These are phyloP conservation scores for Trichoderma aggressivum DNA, from an alignment of 2,329 filamentous ascomycete species.

Conservation along the genomic window DNA sequence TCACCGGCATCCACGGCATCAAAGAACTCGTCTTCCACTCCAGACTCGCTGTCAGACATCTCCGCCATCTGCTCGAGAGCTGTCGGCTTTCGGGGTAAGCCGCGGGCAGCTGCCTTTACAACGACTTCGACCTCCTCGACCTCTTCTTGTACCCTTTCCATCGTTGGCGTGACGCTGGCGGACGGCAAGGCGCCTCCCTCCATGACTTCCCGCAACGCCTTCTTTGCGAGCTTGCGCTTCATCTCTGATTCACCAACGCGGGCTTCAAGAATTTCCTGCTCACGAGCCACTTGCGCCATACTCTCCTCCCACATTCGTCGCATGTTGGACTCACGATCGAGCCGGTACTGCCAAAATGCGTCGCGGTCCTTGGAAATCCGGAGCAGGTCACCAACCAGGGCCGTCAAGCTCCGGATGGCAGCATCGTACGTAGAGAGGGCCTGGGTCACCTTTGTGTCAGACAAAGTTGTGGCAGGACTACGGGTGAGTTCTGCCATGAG, in stretches of 20 bases:
- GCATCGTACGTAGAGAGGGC: slow-evolving; percentile 84
- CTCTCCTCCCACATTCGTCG: slow-evolving; percentile 98
- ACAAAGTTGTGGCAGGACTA: slow-evolving; percentile 69
- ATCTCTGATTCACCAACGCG: slow-evolving; percentile 85
- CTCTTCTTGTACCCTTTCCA: slow-evolving; percentile 32
- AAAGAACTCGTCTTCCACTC: slow-evolving; percentile 89
- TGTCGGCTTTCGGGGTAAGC: slow-evolving; percentile 56
- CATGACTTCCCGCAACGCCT: slow-evolving; percentile 80
- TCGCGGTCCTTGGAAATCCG: slow-evolving; percentile 93
- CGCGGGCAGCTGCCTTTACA: slow-evolving; percentile 40
- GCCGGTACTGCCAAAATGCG: slow-evolving; percentile 91
- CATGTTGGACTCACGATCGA: slow-evolving; percentile 88
- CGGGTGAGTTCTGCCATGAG: slow-evolving; percentile 64
- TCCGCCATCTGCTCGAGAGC: slow-evolving; percentile 68
- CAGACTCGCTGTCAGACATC: slow-evolving; percentile 76
- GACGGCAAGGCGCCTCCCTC: slow-evolving; percentile 47
- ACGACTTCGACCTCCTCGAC: slow-evolving; percentile 29
- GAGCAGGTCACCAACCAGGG: slow-evolving; percentile 78
- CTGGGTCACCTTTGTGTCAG: slow-evolving; percentile 71
- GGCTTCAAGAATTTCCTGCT: slow-evolving; percentile 88
- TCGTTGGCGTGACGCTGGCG: slow-evolving; percentile 29
- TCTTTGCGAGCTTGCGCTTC: slow-evolving; percentile 86
- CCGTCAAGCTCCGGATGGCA: slow-evolving; percentile 82
- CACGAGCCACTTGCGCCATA: slow-evolving; percentile 92
- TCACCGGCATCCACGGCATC: slow-evolving; percentile 93